These are phyloP conservation scores for Verticillium alfalfae DNA, from an alignment of 2,329 filamentous ascomycete genomes.

Conservation along the genomic window DNA sequence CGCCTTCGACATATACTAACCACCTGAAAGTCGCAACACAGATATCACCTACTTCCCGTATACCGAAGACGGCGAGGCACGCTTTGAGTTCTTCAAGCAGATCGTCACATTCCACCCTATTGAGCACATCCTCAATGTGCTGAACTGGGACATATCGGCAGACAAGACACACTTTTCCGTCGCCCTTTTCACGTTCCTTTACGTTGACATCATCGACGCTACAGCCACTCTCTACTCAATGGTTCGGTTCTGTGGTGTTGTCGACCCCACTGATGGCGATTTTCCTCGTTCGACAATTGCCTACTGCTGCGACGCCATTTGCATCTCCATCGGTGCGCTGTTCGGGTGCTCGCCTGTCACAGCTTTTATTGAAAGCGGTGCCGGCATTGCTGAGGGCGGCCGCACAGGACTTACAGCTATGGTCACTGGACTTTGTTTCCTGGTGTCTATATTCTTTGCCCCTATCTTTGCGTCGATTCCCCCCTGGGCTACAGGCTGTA, in stretches of 20 bases:
- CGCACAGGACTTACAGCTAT: slow-evolving; percentile 69
- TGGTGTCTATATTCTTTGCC: slow-evolving; percentile 68
- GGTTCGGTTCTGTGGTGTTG: slow-evolving; percentile 66
- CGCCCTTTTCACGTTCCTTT: slow-evolving; percentile 71
- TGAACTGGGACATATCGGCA: slow-evolving; percentile 58
- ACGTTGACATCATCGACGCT: slow-evolving; percentile 74
- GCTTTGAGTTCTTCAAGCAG: slow-evolving; percentile 68
- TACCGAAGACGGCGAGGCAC: slow-evolving; percentile 55
- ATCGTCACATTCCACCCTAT: slow-evolving; percentile 70
- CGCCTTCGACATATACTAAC: slow-evolving; percentile 5
- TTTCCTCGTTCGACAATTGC: slow-evolving; percentile 82
- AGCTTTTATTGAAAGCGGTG: slow-evolving; percentile 70
- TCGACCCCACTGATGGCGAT: slow-evolving; percentile 64
- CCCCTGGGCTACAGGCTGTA: slow-evolving; percentile 72
- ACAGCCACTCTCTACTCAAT: slow-evolving; percentile 78
- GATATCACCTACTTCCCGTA: slow-evolving; percentile 69
- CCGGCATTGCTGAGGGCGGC: slow-evolving; percentile 70
- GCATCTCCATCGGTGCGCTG: slow-evolving; percentile 65
- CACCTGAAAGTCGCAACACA: slow-evolving; percentile 49
- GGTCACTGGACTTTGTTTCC: slow-evolving; percentile 63
- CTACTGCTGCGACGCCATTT: slow-evolving; percentile 66
- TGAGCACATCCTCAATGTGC: slow-evolving; percentile 52
- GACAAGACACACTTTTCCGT: slow-evolving; percentile 60
- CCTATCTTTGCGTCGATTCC: slow-evolving; percentile 73
- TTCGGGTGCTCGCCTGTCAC: slow-evolving; percentile 68